Base-by-base conservation (phyloP, 176 grass and related monocot species). In the Areca catechu region DNA sequence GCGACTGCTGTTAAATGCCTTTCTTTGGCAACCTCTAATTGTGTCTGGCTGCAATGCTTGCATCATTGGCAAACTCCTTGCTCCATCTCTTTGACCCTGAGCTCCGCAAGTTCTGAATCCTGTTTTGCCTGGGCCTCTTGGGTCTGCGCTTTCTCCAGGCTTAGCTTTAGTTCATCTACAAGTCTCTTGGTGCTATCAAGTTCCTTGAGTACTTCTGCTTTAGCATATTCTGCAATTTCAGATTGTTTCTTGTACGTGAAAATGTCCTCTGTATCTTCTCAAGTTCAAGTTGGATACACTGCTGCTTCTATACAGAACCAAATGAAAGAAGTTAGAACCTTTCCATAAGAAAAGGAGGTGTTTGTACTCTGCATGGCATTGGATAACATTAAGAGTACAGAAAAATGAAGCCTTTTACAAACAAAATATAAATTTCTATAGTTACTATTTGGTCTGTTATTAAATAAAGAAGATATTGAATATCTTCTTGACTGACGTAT, bases 81-180 rank as follows among this genome's bases (percentile, higher is more conserved):
- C 48, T 82, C 68, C 15, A 98, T 86, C 70, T 98, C 87, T 68
- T 82, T 83, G 23, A 57, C 50, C 22, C 75, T 70, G 60, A 98
- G 71, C 63, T 83, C 63, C 23, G 53, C 78, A 0, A 92, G 73
- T 71, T 88, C 80, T 1, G 73, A 77, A 37, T 97, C 87, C 61
- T 85, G 72, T 56, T 88, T 83, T 9, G 81, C 73, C 64, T 92
- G 83, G 51, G 78, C 56, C 58, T 77, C 76, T 29, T 88, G 80
- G 16, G 25, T 82, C 47, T 83, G 52, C 4, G 69, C 67, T 61
- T 83, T 92, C 22, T 98, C 93, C 20, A 92, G 29, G 43, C 74
- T 80, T 58, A 78, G 25, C 58, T 78, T 92, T 4, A 98, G 67
- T 15, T 86, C 81, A 65, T 98, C 93, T 57, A 91, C 56, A n/a